Evolutionary conservation across 2,329 filamentous ascomycete genomes (phyloP), one percentile per base, ranked within the genome.

Genomic region (Colletotrichum costaricense): DNA sequence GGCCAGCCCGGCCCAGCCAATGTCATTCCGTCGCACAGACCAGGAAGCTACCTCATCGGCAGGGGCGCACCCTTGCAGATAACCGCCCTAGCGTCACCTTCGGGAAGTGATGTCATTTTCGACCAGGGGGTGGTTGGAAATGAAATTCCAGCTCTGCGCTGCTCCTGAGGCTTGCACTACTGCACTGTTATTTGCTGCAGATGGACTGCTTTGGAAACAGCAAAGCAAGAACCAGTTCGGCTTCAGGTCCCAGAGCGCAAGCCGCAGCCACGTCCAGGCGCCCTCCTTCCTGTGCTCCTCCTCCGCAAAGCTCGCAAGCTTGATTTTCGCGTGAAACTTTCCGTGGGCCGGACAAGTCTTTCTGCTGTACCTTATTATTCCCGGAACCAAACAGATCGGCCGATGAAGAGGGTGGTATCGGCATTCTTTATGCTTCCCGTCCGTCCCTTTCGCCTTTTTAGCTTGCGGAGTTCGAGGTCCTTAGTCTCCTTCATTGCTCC

Each of bases 321-420:
- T 73, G 67, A 62, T 73, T 73, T 65, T 66, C 33, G 69, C 28
- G 62, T 73, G 71, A 71, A 73, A 73, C 71, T 35, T 30, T 33
- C 35, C 30, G 24, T 46, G 42, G 14, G 30, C 38, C 8, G 42
- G 42, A 49, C 42, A 49, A 8, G 19, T 49, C 42, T 42, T 8
- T 49, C 42, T 49, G 42, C 24, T 57, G 49, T 38, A 57, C 26
- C 35, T 56, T 46, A 19, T 46, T 54, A 49, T 64, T 30, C 30
- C 52, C 55, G 58, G 59, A n/a, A 5, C 30, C 54, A 24, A 22
- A 11, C 24, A n/a, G 8, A 28, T 19, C 19, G 42, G 19, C 12
- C 30, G n/a, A 38, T 12, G 12, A 12, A 35, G 33, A 52, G 57
- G 58, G 54, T 63, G 12, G 52, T 74, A 38, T 75, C 68, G 42